Evolutionary conservation across 345 rosid species (phyloP), one percentile per base, ranked within the genome.

Genomic region (Cardiospermum halicacabum): DNA sequence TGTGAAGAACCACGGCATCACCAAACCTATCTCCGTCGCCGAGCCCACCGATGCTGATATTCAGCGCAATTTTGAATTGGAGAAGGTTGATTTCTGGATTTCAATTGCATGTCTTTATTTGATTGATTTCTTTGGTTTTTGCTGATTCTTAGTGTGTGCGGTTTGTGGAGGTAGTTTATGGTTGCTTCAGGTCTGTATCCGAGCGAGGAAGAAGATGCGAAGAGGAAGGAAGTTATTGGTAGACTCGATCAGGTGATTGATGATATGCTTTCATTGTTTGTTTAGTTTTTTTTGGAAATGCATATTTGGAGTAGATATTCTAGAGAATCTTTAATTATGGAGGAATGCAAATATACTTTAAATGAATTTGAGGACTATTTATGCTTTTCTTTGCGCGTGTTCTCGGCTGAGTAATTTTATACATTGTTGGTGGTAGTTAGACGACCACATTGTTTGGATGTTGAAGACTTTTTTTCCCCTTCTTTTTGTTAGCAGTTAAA

Each of bases 21-120:
- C 89, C 66, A 82, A 89, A 65, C 96, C 97, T 24, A 86, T 92
- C 58, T 92, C 98, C 21, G 62, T 84, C 56, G 78, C 89, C 24
- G 96, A 88, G 51, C 98, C 98, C 24, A 77, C 81, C 0, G 75
- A 86, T n/a, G 84, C 77, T 31, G 97, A 92, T 88, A 21, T 74
- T 18, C 91, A 75, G 70, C 84, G 88, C 32, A 88, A 77, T 72
- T 34, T 57, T 1, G 87, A 85, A 71, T 79, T 92, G 24, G 90
- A 87, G 72, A 85, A 85, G 90, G 97, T 74, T 39, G 56, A 8
- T 61, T 55, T 78, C 6, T 26, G 5, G 59, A 24, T 61, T 19
- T 40, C 31, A 6, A 1, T 62, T 21, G 0, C 1, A 32, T 11
- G 2, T 30, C 1, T 19, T 5, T 34, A 43, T 10, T 11, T 45